phyloP scores from a whole-genome alignment of 805 yeast species.

The Cephaloascus fragrans region DNA sequence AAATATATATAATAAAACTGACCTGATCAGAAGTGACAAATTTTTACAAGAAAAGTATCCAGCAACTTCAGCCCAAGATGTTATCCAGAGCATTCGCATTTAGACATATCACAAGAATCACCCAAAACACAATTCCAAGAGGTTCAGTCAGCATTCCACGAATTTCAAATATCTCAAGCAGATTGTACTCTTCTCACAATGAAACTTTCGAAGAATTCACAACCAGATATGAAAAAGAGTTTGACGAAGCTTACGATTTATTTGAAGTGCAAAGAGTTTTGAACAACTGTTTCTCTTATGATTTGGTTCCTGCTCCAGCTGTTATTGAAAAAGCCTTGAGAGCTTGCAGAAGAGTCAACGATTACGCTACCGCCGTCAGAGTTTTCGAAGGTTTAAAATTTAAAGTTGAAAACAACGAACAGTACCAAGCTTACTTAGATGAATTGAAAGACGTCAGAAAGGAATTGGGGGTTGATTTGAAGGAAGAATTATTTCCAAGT shows the following conservation, averaged over 20 bases:
- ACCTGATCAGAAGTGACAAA: no score
- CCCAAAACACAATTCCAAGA: no score
- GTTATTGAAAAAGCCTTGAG: constrained; percentile 92
- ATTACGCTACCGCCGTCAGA: constrained; percentile 97
- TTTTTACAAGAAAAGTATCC: no score
- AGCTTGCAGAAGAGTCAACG: constrained; percentile 98
- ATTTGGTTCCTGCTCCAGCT: constrained; percentile 95
- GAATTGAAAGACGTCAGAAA: constrained; percentile 87
- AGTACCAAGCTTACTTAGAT: constrained; percentile 91
- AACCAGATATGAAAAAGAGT: constrained; percentile 86
- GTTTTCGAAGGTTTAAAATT: constrained; percentile 94
- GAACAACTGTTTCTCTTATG: constrained; percentile 97
- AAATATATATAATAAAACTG: no score
- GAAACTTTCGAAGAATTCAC: constrained; percentile 95
- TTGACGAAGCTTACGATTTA: constrained; percentile 84
- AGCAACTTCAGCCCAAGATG: no score
- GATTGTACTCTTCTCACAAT: constrained; percentile 66
- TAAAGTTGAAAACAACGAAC: constrained; percentile 91
- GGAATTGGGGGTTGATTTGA: constrained; percentile 87
- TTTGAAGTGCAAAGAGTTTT: constrained; percentile 86
- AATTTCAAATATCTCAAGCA: no score
- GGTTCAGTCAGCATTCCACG: no score
- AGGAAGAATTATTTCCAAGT: constrained; percentile 78
- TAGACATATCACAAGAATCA: no score
- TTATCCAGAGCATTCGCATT: no score